These are phyloP conservation scores for Ceratocystis lukuohia DNA, from an alignment of 2,329 filamentous ascomycete species.

Conservation along the genomic window DNA sequence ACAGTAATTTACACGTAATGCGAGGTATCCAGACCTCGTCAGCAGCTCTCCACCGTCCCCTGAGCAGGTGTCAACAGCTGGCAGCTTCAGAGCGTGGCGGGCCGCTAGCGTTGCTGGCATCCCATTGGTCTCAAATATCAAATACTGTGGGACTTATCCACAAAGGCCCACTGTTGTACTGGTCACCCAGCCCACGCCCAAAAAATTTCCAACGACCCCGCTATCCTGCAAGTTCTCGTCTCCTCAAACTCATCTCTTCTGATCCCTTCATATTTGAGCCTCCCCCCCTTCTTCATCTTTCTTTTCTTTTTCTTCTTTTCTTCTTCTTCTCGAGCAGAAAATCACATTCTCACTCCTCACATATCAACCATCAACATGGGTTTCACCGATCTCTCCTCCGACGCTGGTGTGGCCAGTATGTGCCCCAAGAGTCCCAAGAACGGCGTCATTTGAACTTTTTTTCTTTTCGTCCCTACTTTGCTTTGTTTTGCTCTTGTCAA, in stretches of 20 bases:
- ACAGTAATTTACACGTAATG: neutral
- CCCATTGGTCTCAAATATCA: conserved; percentile 8
- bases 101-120: neutral
- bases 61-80: neutral
- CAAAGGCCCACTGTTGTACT: conserved; percentile 14
- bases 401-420: conserved; percentile 44
- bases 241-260: conserved; percentile 18
- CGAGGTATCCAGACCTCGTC: conserved; percentile 6
- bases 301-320: conserved; percentile 22
- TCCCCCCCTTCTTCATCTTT: conserved; percentile 20
- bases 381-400: conserved; percentile 54
- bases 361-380: conserved; percentile 42
- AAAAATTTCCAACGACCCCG: conserved; percentile 26
- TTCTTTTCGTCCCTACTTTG: conserved; percentile 16
- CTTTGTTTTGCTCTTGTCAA: conserved; percentile 18
- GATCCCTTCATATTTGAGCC: conserved; percentile 22
- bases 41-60: neutral
- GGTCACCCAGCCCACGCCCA: conserved; percentile 17
- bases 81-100: neutral
- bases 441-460: conserved; percentile 20
- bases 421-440: conserved; percentile 23
- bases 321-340: conserved; percentile 20
- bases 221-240: conserved; percentile 22
- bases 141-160: conserved; percentile 17
- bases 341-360: conserved; percentile 21